These are phyloP conservation scores for Fusarium sp. DNA, from an alignment of 2,329 filamentous ascomycete species.

Conservation along the genomic window DNA sequence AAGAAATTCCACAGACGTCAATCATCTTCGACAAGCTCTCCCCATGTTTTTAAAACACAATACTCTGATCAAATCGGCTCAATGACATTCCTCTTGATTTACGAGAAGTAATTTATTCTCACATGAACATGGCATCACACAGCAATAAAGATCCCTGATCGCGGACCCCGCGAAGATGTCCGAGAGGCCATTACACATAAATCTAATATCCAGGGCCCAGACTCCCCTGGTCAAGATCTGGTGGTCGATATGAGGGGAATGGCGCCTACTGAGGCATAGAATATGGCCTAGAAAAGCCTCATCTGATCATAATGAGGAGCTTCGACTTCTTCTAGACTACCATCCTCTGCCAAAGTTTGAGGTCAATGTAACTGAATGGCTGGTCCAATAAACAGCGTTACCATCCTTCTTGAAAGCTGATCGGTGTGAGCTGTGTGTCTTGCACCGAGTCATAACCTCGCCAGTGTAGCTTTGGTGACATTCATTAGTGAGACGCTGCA, in stretches of 20 bases:
- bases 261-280: background rate
- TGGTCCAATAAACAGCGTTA: background rate
- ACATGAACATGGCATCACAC: background rate
- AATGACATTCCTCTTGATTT: too few species aligned
- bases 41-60: background rate
- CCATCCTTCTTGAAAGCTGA: background rate
- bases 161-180: background rate
- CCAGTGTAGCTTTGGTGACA: background rate
- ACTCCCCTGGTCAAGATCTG: background rate
- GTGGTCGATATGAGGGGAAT: background rate
- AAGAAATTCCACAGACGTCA: constrained; percentile 2
- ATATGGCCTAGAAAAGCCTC: constrained; percentile 16
- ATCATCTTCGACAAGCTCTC: background rate
- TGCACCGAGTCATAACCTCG: background rate
- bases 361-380: background rate
- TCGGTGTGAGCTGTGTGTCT: background rate
- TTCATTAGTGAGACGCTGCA: background rate
- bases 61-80: background rate
- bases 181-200: background rate
- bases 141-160: background rate
- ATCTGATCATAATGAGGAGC: background rate
- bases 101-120: background rate
- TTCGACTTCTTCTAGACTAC: constrained; percentile 23
- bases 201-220: background rate
- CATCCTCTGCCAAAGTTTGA: background rate